Evolutionary conservation across 352 stramenopile species (phyloP), one percentile per base, ranked within the genome.

Genomic region (Globisporangium paddicum): DNA sequence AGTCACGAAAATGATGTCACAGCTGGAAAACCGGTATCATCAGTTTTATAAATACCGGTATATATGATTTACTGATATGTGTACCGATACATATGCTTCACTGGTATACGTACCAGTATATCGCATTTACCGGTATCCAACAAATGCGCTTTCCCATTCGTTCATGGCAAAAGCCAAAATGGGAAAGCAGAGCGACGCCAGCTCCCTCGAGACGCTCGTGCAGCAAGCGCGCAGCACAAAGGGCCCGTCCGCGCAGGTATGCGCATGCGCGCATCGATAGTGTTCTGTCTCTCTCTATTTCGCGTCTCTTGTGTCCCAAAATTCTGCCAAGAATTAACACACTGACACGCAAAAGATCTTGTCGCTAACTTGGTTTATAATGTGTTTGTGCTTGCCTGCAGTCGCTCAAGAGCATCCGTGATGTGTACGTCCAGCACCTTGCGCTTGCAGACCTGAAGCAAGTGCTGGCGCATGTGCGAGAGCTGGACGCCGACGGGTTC

Each of bases 391-490:
- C 16, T 2, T 23, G 13, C 7, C 14, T 51, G 45, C 23, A 70
- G 58, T 52, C 45, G 21, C 55, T 73, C 7, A 35, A 46, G 23
- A 47, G 28, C 21, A 57, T 86, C 14, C 62, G 63, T 2, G 38
- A 58, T 1, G 53, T 90, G 46, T 90, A 86, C 56, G 42, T 38
- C 7, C 53, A 48, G 3, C 68, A 75, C 57, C 59, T 89, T 4
- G 47, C 51, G 10, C 53, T 63, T 4, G 14, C 35, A 2, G 69
- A 67, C 21, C 41, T 72, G 32, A 32, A 32, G 13, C 56, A 38
- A 4, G 68, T 69, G 3, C 55, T 71, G 1, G 16, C 44, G 25
- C 64, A 65, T 53, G 53, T 84, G 2, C 46, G 71, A 3, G 38
- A 11, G 26, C 41, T 87, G 34, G 58, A 72, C 21, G n/a, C 63